Base-by-base conservation (phyloP, 2,329 filamentous ascomycete genomes). In the Diaporthe ampelina region DNA sequence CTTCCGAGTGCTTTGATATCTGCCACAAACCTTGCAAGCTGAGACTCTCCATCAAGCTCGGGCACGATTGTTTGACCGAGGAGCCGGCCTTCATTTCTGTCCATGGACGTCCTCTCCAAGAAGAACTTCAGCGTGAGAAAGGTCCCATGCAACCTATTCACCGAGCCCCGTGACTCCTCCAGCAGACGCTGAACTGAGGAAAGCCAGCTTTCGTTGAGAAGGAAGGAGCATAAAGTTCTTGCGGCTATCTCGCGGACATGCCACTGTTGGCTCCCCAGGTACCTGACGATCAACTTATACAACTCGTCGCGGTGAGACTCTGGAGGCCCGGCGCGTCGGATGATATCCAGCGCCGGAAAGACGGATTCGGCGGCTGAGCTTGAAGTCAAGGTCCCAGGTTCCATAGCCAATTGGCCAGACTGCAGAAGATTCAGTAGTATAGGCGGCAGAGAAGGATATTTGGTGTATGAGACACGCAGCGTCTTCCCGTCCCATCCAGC, bases 201-300 rank as follows among this genome's bases (percentile, higher is more conserved):
- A 0, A 88, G 79, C 88, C 89, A 91, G 32, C 85, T 82, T 4
- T 86, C 82, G 24, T 87, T 85, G 2, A 91, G 81, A 29, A 92
- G 82, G 75, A 93, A 91, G 0, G 91, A 91, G 79, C 90, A 91
- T 17, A 94, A 85, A 0, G 94, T 94, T 21, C 93, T 88, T 0
- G 94, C 94, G 0, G 94, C 93, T 81, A 95, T 94, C 78, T 96
- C 94, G 67, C 94, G 88, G 9, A 97, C 90, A 80, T 95, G 93
- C 94, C 94, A 97, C 24, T 94, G 89, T 0, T 88, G 88, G 76
- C 92, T 95, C 15, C 86, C 88, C 4, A 95, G 86, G 72, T 95
- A 91, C 56, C 85, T 86, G 9, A 88, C 82, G 10, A 96, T 90
- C 61, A 89, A 86, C 4, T 82, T 78, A 77, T 90, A 87, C 7